phyloP scores from a whole-genome alignment of 1,284 basidiomycete species.

The Peniophora sp. region DNA sequence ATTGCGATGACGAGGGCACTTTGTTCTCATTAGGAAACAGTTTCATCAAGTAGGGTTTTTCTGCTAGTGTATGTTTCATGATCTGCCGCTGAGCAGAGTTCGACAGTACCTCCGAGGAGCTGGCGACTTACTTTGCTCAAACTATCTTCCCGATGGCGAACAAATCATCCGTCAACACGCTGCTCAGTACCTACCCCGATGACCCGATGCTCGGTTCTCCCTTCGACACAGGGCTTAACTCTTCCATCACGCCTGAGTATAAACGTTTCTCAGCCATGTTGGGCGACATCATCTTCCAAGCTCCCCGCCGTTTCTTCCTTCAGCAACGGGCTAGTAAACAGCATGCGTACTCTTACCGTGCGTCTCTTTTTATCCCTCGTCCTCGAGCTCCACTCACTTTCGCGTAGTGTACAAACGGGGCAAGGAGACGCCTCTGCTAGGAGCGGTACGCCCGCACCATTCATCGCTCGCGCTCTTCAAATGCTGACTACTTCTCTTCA shows the following conservation, averaged over 20 bases:
- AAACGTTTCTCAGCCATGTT: constrained; percentile 42
- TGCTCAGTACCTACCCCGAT: constrained; percentile 31
- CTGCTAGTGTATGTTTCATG: no score
- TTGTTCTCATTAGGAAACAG: constrained; percentile 34
- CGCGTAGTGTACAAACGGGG: constrained; percentile 9
- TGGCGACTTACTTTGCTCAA: constrained; percentile 27
- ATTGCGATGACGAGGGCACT: constrained; percentile 50
- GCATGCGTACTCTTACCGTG: constrained; percentile 40
- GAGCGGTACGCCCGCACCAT: constrained; percentile 4
- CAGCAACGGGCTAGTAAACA: constrained; percentile 32
- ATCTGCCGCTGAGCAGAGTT: neutral
- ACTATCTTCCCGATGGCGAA: constrained; percentile 24
- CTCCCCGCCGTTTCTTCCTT: constrained; percentile 44
- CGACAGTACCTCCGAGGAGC: constrained; percentile 25
- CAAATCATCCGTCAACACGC: constrained; percentile 17
- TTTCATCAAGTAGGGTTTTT: constrained; percentile 32
- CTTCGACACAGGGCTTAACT: constrained; percentile 36
- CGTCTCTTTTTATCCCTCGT: constrained; percentile 7
- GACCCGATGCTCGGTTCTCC: constrained; percentile 42
- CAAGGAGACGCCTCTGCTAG: constrained; percentile 8
- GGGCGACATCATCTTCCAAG: constrained; percentile 45
- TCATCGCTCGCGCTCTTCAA: neutral
- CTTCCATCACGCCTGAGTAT: constrained; percentile 38
- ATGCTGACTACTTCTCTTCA: neutral
- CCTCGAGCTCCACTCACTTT: neutral